Evolutionary conservation across 805 yeast species (phyloP), one percentile per base, ranked within the genome.

Genomic region (Teunomyces pallodes): DNA sequence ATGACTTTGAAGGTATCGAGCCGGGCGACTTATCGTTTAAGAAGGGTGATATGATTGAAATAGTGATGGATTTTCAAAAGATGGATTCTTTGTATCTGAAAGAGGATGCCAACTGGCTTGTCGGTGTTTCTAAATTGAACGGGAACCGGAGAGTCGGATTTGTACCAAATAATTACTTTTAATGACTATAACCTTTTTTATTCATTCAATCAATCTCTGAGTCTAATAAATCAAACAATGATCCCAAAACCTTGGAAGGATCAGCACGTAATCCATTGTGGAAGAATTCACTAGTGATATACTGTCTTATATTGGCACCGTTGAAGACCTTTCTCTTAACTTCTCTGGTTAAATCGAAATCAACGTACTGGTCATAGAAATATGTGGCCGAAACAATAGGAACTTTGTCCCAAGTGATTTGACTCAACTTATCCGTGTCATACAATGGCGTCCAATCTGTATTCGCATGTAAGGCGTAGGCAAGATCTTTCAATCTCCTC

Each of bases 301-400:
- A 71, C 49, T 68, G 70, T 52, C 72, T 61, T 47, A 72, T 59
- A 45, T 75, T 75, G n/a, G 63, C 69, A 38, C 57, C 59, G 12
- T 54, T 47, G 52, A 66, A 68, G 2, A 63, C 54, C 8, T 59
- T 47, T 8, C 62, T 48, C 33, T 67, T 67, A 29, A 74, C 75
- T 47, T 61, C 58, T 54, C 66, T 69, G 14, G 76, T 61, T 28
- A 76, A 50, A 12, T 68, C 67, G 48, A 74, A 75, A 55, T 77
- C 82, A 39, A 80, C 83, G 55, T 79, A 80, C 55, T 75, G 80
- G 55, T 80, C 84, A 48, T 72, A 60, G 42, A 59, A 64, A 54
- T 78, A 80, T 3, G 77, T 62, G 5, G 80, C 78, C 5, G 82
- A 80, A 10, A 72, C 80, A n/a, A 79, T 69, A 0, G 81, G 81